Percentiles rank a stretch among this genome's conserved stretches.
phyloP scores from a whole-genome alignment of 2,329 filamentous ascomycete species.

The Colletotrichum sp. region DNA sequence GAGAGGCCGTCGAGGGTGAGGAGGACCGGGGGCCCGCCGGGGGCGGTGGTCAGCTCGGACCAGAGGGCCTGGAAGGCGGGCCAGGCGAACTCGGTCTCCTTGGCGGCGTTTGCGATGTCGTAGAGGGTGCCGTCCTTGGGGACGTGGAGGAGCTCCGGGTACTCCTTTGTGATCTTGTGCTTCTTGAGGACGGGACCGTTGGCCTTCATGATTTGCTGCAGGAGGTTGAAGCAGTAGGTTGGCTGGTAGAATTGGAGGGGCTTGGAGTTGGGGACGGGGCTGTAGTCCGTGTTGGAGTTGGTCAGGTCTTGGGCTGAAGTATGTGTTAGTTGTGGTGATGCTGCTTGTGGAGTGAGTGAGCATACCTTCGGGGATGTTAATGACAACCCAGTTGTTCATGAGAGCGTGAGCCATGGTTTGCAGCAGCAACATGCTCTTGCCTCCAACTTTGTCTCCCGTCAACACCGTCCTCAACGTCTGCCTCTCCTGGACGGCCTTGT shows the following conservation, averaged over 20 bases:
- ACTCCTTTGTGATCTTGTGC: conserved; percentile 49
- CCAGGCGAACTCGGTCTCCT: conserved; percentile 81
- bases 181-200: conserved; percentile 70
- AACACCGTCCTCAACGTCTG: conserved; percentile 69
- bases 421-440: conserved; percentile 86
- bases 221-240: conserved; percentile 74
- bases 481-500: conserved; percentile 57
- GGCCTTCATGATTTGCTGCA: conserved; percentile 74
- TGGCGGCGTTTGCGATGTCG: conserved; percentile 72
- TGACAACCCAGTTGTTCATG: conserved; percentile 84
- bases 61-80: conserved; percentile 81
- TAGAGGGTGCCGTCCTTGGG: conserved; percentile 68
- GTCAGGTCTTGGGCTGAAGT: conserved; percentile 77
- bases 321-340: not conserved
- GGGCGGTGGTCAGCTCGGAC: conserved; percentile 70
- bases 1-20: conserved; percentile 80
- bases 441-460: conserved; percentile 74
- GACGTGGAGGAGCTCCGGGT: conserved; percentile 61
- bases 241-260: conserved; percentile 77
- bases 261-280: conserved; percentile 64
- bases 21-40: conserved; percentile 64
- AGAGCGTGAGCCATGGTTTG: conserved; percentile 85
- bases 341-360: not conserved
- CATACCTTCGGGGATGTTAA: conserved; percentile 88
- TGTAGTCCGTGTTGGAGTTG: conserved; percentile 82